These are phyloP conservation scores for Cyberlindnera lachancei DNA, from an alignment of 805 yeast genomes.

Conservation along the genomic window DNA sequence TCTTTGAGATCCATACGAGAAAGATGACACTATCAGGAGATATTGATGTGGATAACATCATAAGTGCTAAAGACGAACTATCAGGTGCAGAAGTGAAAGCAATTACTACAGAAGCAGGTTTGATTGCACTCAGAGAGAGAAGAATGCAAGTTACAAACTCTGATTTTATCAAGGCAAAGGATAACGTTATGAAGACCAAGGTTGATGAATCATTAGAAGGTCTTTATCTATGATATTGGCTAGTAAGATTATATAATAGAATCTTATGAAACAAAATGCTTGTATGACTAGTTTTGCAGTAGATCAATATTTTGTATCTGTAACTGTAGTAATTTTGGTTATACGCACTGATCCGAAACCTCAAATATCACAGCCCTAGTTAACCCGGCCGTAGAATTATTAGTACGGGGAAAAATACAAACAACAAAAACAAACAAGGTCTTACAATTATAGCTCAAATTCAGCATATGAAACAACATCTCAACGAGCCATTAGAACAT, in stretches of 20 bases:
- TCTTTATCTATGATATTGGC: conserved; percentile 39
- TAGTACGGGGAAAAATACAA: too few relatives aligned
- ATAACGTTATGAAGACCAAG: conserved; percentile 91
- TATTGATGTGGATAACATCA: conserved; percentile 83
- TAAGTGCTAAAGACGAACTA: conserved; percentile 84
- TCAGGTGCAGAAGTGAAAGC: conserved; percentile 98
- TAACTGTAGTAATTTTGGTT: too few relatives aligned
- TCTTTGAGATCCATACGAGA: conserved; percentile 83
- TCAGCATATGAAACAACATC: too few relatives aligned
- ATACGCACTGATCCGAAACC: too few relatives aligned
- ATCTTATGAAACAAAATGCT: too few relatives aligned
- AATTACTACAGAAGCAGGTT: conserved; percentile 94
- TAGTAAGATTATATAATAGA: neutral
- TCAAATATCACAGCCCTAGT: too few relatives aligned
- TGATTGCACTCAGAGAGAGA: conserved; percentile 91
- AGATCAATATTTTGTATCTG: too few relatives aligned
- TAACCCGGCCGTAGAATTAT: too few relatives aligned
- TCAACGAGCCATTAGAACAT: too few relatives aligned
- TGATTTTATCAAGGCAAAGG: conserved; percentile 90
- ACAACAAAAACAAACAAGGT: too few relatives aligned
- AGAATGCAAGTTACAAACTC: conserved; percentile 95
- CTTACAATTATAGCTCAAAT: too few relatives aligned
- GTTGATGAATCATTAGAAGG: conserved; percentile 96
- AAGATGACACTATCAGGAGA: conserved; percentile 88
- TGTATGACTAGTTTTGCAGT: too few relatives aligned